Conservation (phyloP, 345 rosid species). For the Aquilaria sinensis region DNA sequence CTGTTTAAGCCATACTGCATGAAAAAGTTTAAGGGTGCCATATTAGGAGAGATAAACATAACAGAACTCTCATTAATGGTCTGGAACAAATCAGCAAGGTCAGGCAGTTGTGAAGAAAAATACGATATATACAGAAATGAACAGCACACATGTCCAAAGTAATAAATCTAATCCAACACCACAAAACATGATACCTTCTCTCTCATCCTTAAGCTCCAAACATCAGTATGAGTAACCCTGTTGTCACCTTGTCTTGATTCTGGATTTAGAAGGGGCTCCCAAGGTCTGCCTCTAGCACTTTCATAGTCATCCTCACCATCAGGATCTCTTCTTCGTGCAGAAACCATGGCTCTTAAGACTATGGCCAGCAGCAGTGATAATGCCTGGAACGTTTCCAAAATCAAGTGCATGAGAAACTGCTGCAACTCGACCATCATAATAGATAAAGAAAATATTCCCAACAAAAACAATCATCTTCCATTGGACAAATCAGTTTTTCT, state of each 20-base stretch:
- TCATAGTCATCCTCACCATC: conserved; percentile 62
- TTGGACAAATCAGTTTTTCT: no score
- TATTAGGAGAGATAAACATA: not conserved
- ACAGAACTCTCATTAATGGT: not conserved
- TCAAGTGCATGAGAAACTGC: conserved; percentile 5
- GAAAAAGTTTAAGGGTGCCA: conserved; percentile 5
- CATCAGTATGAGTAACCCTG: conserved; percentile 38
- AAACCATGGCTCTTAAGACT: conserved; percentile 65
- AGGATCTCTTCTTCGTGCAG: conserved; percentile 34
- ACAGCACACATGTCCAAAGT: not conserved
- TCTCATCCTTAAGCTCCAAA: conserved; percentile 70
- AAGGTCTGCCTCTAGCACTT: conserved; percentile 42
- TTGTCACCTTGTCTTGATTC: conserved; percentile 41
- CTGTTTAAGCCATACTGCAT: conserved; percentile 54
- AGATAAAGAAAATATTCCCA: no score
- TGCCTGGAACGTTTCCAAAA: conserved; percentile 35
- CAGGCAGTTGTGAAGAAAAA: not conserved
- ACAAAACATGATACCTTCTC: conserved; percentile 56
- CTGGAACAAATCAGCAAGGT: not conserved
- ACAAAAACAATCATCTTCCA: no score
- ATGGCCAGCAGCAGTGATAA: conserved; percentile 63
- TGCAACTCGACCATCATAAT: no score
- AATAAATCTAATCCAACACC: not conserved
- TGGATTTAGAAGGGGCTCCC: conserved; percentile 70
- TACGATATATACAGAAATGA: conserved; percentile 1